Percentiles rank a stretch among this genome's conserved stretches.
phyloP scores from a whole-genome alignment of 768 basidiomycete genomes.

The Russula griseocarnosa region DNA sequence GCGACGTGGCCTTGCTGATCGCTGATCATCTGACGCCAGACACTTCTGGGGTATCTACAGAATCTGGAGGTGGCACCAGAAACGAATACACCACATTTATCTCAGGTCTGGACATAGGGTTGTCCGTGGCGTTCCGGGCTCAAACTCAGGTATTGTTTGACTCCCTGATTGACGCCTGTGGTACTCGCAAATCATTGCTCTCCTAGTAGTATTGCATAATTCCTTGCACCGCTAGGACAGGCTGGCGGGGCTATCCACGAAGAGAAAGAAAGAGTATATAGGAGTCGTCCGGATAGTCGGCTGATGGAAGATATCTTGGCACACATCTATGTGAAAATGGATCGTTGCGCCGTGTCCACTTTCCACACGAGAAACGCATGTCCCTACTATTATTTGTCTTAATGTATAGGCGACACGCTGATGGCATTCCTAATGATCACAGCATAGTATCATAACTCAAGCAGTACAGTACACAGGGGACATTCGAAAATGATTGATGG shows the following conservation, averaged over 20 bases:
- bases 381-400: no score
- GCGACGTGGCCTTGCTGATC: constrained; percentile 15
- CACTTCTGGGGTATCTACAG: background rate
- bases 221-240: constrained; percentile 57
- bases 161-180: constrained; percentile 80
- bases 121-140: constrained; percentile 56
- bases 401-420: background rate
- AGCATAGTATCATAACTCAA: background rate
- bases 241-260: constrained; percentile 32
- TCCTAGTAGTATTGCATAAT: constrained; percentile 87
- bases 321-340: background rate
- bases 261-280: no score
- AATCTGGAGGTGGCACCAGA: no score
- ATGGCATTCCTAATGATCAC: background rate
- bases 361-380: no score
- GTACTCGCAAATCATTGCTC: constrained; percentile 76
- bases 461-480: background rate
- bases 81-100: constrained; percentile 78
- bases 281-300: constrained; percentile 45
- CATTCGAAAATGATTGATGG: no score
- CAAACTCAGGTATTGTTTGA: constrained; percentile 88
- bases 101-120: constrained; percentile 81
- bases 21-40: constrained; percentile 16
- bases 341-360: background rate
- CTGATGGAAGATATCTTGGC: constrained; percentile 12